Conservation (phyloP, 345 rosid genomes). For the Alliaria petiolata region DNA sequence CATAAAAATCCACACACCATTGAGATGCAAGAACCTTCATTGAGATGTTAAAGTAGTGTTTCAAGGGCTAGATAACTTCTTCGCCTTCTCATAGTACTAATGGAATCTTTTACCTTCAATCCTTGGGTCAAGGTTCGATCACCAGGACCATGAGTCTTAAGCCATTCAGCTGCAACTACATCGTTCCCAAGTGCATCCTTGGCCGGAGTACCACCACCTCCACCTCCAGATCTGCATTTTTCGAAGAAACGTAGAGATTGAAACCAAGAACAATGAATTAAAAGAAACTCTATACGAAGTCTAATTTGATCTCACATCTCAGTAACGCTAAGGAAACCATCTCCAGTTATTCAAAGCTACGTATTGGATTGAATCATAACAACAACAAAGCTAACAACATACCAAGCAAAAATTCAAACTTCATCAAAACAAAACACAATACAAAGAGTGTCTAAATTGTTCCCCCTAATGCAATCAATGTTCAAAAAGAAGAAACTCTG, state of each 20-base stretch:
- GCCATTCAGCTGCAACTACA: conserved; percentile 67
- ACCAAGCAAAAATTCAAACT: background rate
- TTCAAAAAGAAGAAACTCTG: background rate
- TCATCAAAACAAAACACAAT: background rate
- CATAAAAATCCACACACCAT: background rate
- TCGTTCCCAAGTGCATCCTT: conserved; percentile 93
- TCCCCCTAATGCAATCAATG: no score
- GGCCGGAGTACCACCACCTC: conserved; percentile 69
- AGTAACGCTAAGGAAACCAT: background rate
- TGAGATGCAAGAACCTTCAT: background rate
- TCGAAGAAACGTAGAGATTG: background rate
- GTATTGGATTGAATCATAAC: background rate
- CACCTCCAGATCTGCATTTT: conserved; percentile 48
- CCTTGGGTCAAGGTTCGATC: conserved; percentile 89
- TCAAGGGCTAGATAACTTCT: no score
- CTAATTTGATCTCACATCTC: background rate
- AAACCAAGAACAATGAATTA: background rate
- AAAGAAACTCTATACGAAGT: background rate
- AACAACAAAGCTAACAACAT: background rate
- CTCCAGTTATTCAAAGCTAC: background rate
- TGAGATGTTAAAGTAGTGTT: background rate
- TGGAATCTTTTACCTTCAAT: conserved; percentile 50
- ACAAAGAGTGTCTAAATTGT: background rate
- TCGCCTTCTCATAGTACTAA: background rate
- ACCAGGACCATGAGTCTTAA: conserved; percentile 79